These are phyloP conservation scores for Trichoderma sp. DNA, from an alignment of 2,329 filamentous ascomycete species.

Conservation along the genomic window DNA sequence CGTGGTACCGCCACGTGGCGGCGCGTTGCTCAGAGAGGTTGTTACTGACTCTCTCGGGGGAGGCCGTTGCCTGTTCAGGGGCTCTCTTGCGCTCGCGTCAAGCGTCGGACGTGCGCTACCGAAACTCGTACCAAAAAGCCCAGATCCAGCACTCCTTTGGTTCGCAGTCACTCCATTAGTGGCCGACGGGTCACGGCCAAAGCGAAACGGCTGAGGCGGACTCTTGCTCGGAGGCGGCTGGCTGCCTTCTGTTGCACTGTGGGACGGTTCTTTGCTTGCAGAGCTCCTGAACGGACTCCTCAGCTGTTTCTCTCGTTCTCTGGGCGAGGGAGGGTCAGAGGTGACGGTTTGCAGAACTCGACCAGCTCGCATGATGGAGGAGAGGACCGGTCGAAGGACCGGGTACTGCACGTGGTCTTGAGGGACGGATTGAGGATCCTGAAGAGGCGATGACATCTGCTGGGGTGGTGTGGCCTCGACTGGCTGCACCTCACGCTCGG, in stretches of 20 bases:
- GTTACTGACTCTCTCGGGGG: constrained; percentile 37
- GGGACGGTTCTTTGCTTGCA: constrained; percentile 42
- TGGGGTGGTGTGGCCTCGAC: constrained; percentile 42
- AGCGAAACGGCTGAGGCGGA: constrained; percentile 34
- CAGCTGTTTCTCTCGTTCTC: constrained; percentile 52
- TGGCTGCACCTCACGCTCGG: constrained; percentile 29
- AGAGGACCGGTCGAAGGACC: constrained; percentile 50
- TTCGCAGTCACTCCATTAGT: constrained; percentile 32
- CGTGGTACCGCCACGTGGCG: constrained; percentile 45
- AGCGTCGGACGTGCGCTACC: constrained; percentile 33
- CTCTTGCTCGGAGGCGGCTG: constrained; percentile 38
- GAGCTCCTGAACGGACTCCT: constrained; percentile 58
- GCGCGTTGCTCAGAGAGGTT: constrained; percentile 41
- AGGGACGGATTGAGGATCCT: constrained; percentile 40
- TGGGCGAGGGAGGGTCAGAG: constrained; percentile 61
- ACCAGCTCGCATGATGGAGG: constrained; percentile 61
- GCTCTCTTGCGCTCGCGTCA: constrained; percentile 34
- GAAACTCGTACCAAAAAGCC: neutral
- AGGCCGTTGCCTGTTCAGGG: constrained; percentile 12
- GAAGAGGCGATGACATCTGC: constrained; percentile 45
- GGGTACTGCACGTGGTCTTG: constrained; percentile 38
- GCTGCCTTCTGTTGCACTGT: constrained; percentile 36
- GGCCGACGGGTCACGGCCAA: constrained; percentile 29
- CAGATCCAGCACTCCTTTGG: constrained; percentile 32
- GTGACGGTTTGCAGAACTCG: constrained; percentile 60